Evolutionary conservation across 2,329 filamentous ascomycete species (phyloP).

Genomic region (Fusarium nanum): DNA sequence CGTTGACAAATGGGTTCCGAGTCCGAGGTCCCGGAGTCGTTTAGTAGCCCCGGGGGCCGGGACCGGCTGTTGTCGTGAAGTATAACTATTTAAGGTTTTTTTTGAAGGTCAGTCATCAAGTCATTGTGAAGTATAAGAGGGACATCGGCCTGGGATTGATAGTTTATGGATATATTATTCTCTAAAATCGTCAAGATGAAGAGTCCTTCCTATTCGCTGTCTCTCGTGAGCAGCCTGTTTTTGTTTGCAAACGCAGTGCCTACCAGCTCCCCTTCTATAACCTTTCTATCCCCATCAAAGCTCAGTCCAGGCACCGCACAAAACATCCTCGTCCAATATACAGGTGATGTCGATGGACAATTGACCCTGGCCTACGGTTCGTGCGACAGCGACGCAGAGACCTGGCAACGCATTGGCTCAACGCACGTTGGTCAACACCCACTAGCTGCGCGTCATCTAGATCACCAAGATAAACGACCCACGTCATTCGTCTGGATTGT

Average conservation of each 20-base stretch:
- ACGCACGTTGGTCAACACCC: slow-evolving; percentile 42
- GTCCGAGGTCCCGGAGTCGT: not conserved
- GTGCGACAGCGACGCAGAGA: slow-evolving; percentile 16
- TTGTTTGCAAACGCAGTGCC: not conserved
- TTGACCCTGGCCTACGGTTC: slow-evolving; percentile 34
- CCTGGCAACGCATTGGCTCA: slow-evolving; percentile 32
- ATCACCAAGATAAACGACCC: slow-evolving; percentile 29
- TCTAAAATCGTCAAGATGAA: not conserved
- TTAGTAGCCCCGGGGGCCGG: not conserved
- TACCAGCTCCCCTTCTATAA: not conserved
- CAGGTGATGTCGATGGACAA: slow-evolving; percentile 33
- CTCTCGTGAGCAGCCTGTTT: accelerated
- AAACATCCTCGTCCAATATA: slow-evolving; percentile 41
- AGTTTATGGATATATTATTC: not conserved
- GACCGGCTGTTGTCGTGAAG: not conserved
- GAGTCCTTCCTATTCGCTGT: not conserved
- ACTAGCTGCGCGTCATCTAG: slow-evolving; percentile 35
- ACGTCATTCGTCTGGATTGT: slow-evolving; percentile 42
- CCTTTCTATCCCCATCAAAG: not conserved
- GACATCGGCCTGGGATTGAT: not conserved
- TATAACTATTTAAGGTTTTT: not conserved
- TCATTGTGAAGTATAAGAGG: not conserved
- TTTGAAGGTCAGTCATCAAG: too few relatives aligned
- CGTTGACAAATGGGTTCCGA: not conserved
- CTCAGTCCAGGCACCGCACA: slow-evolving; percentile 17